phyloP scores from a whole-genome alignment of 345 rosid species.

The Luvunga scandens region DNA sequence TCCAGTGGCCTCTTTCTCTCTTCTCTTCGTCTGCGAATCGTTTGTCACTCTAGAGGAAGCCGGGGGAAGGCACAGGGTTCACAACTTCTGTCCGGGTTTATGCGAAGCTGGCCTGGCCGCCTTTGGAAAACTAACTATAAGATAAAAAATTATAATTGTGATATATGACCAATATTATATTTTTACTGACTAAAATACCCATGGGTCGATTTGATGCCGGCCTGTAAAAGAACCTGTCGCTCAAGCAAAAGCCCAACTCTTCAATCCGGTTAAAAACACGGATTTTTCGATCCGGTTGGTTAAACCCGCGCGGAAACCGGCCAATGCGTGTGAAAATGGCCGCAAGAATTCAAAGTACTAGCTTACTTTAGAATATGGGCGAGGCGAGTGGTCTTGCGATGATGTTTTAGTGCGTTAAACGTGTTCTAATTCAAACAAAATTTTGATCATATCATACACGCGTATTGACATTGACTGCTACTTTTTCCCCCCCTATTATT shows the following conservation, averaged over 20 bases:
- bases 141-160: neutral
- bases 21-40: neutral
- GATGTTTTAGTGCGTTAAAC: neutral
- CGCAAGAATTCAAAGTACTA: too few relatives aligned
- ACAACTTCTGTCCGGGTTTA: neutral
- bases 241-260: too few relatives aligned
- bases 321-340: too few relatives aligned
- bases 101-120: neutral
- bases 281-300: too few relatives aligned
- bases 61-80: too few relatives aligned
- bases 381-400: too few relatives aligned
- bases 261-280: too few relatives aligned
- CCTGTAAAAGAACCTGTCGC: too few relatives aligned
- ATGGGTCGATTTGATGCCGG: too few relatives aligned
- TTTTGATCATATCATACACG: neutral
- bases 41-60: too few relatives aligned
- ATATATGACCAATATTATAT: neutral
- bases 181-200: neutral
- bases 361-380: too few relatives aligned
- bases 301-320: too few relatives aligned
- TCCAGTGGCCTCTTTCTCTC: neutral
- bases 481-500: neutral
- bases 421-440: neutral
- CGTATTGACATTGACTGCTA: neutral
- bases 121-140: neutral